Conservation (phyloP, 306 rosid genomes). For the Quercus bicolor region DNA sequence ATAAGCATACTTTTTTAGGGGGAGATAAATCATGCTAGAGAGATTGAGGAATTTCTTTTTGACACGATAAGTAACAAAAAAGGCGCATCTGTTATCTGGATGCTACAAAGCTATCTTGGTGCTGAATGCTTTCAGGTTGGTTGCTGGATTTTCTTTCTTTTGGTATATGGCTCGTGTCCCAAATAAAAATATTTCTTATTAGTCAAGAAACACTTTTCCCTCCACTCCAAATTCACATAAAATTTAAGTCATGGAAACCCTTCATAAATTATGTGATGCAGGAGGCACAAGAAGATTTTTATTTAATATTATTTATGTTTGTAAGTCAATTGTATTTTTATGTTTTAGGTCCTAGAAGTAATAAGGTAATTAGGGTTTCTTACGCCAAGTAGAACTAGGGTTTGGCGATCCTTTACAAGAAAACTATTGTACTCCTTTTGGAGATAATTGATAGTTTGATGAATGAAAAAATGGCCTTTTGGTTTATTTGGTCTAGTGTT, state of each 20-base stretch:
- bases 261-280: not conserved
- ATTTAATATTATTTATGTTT: no score
- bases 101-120: constrained; percentile 96
- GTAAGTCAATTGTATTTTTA: no score
- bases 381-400: no score
- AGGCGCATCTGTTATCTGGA: constrained; percentile 93
- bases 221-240: not conserved
- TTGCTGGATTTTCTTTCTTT: constrained; percentile 15
- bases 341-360: no score
- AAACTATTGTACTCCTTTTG: no score
- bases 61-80: constrained; percentile 92
- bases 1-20: constrained; percentile 47
- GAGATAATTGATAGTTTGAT: no score
- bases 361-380: no score
- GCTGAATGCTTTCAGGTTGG: constrained; percentile 85
- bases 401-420: no score
- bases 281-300: no score
- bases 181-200: not conserved
- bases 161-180: not conserved
- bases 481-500: no score
- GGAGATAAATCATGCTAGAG: constrained; percentile 82
- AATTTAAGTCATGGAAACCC: not conserved
- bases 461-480: no score
- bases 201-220: not conserved
- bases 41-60: constrained; percentile 78